phyloP scores from a whole-genome alignment of 1,284 basidiomycete genomes.

The Melampsora abietis-canadensis region DNA sequence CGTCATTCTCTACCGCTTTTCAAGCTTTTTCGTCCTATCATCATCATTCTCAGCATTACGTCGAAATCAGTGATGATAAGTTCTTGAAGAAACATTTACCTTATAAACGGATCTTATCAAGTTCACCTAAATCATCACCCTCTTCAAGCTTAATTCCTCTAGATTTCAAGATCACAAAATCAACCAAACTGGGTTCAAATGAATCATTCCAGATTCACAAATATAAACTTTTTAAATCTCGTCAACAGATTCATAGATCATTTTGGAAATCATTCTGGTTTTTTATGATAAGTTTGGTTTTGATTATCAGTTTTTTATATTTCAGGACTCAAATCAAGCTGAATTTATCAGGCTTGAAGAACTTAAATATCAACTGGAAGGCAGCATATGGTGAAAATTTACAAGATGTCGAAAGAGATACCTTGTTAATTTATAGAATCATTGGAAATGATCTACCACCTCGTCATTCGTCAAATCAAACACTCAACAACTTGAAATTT shows the following conservation, averaged over 20 bases:
- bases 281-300: background rate
- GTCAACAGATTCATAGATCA: background rate
- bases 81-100: background rate
- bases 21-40: background rate
- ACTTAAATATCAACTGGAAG: no score
- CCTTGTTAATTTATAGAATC: conserved; percentile 51
- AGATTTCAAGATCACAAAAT: no score
- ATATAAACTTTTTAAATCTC: background rate
- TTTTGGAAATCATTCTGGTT: background rate
- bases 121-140: no score
- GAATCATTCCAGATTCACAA: background rate
- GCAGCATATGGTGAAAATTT: background rate
- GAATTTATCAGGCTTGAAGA: background rate
- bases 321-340: background rate
- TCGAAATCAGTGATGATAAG: no score
- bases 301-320: background rate
- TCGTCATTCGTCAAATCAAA: conserved; percentile 51
- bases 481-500: conserved; percentile 51
- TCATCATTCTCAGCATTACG: no score
- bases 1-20: background rate
- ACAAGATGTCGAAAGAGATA: conserved; percentile 48
- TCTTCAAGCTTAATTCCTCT: no score
- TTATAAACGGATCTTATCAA: background rate
- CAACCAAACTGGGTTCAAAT: no score
- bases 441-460: conserved; percentile 53